Conservation (phyloP, 441 rosid genomes). For the Populus hybrid region DNA sequence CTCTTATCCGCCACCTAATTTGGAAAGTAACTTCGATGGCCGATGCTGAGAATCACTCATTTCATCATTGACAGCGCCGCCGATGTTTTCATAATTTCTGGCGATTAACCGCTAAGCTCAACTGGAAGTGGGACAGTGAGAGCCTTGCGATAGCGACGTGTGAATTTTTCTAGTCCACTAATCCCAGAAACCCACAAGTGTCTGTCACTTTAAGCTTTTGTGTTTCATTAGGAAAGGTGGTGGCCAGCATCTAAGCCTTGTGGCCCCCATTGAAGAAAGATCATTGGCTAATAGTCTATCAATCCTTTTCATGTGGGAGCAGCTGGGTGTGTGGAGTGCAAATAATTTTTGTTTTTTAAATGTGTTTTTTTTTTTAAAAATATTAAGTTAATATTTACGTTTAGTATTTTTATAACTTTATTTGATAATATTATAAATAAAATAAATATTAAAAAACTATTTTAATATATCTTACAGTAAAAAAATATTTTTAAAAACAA, state of each 20-base stretch:
- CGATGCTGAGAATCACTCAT: not conserved
- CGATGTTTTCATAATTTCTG: not conserved
- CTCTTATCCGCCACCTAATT: not conserved
- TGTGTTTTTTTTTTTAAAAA: not conserved
- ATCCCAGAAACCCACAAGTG: not conserved
- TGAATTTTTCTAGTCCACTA: slow-evolving; percentile 23
- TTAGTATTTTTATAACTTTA: too few relatives aligned
- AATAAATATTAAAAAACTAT: too few relatives aligned
- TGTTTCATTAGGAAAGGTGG: not conserved
- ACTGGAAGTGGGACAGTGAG: not conserved
- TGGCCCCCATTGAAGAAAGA: too few relatives aligned
- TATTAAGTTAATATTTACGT: too few relatives aligned
- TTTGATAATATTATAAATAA: too few relatives aligned
- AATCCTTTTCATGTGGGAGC: too few relatives aligned
- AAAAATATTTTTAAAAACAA: too few relatives aligned
- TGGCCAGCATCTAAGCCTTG: not conserved
- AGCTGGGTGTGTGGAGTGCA: too few relatives aligned
- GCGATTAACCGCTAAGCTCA: slow-evolving; percentile 2
- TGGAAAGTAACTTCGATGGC: not conserved
- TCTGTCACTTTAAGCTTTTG: not conserved
- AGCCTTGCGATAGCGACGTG: slow-evolving; percentile 22
- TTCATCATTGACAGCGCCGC: not conserved
- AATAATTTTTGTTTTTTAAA: too few relatives aligned
- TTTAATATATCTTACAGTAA: too few relatives aligned
- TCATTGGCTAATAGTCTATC: too few relatives aligned